Evolutionary conservation across 495 filamentous ascomycete genomes (phyloP), one percentile per base, ranked within the genome.

Genomic region (Penicillium cosmopolitanum): DNA sequence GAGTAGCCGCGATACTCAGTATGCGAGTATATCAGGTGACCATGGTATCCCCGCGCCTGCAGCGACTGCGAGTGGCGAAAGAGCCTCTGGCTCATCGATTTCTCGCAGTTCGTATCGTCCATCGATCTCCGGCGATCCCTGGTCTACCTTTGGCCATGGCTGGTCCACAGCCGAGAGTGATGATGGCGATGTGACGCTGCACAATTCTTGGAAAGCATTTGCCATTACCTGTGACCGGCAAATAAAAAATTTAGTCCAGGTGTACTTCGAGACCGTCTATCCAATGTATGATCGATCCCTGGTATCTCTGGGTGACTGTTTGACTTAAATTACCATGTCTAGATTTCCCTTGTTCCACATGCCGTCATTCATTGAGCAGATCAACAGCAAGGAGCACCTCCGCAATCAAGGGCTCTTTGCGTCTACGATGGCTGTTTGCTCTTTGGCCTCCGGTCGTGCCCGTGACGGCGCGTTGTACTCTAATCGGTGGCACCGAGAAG

Each of bases 281-380:
- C 28, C 28, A 9, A 31, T 31, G 28, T 31, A 31, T 31, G 28
- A 31, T 31, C 4, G 28, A 7, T 8, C 28, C 28, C 28, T 31
- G 28, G 7, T 6, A 8, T 31, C 5, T 31, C 28, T 31, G 28
- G 28, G 28, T 31, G 4, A 31, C 8, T 31, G 28, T 8, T 31
- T 31, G 28, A 31, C 28, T 31, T 6, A 31, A 31, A 31, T 31
- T 34, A 57, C 28, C 5, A 19, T 10, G 25, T 21, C 55, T 34
- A 80, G 79, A 50, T 82, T 78, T 55, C 81, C 80, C 3, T 60
- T 82, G 10, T 84, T 84, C 60, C 78, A 82, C 66, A 73, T 64
- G 19, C 68, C 69, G 47, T 73, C 73, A 42, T 66, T 81, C 28
- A 58, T 73, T 5, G 66, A 71, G 25, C 66, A 63, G 50, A 61